Evolutionary conservation across 2,329 filamentous ascomycete species (phyloP).

Genomic region (Aspergillus aculeatus): DNA sequence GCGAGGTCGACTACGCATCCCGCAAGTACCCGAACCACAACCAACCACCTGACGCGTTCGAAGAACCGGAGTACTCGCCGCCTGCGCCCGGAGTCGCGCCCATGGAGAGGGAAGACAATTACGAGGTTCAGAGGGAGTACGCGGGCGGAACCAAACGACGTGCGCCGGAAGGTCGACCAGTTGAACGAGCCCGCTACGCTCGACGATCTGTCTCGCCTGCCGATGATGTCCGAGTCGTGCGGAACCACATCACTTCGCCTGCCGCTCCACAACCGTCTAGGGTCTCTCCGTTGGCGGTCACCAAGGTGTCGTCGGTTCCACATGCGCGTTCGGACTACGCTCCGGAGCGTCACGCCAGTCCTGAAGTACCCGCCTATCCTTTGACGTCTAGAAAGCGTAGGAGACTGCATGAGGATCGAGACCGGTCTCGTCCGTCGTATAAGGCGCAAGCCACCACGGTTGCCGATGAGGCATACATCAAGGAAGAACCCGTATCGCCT

Average conservation of each 20-base stretch:
- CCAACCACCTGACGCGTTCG: conserved; percentile 35
- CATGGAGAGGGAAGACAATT: conserved; percentile 28
- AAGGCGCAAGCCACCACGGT: conserved; percentile 33
- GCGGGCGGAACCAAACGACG: conserved; percentile 38
- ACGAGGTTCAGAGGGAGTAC: conserved; percentile 24
- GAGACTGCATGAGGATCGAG: conserved; percentile 43
- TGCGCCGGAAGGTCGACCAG: conserved; percentile 38
- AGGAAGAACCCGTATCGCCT: conserved; percentile 63
- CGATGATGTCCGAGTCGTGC: conserved; percentile 62
- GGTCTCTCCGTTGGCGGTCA: conserved; percentile 57
- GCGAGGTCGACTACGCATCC: conserved; percentile 19
- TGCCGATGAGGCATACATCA: conserved; percentile 55
- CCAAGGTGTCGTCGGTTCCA: conserved; percentile 53
- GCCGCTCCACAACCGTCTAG: conserved; percentile 74
- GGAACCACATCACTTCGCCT: conserved; percentile 70
- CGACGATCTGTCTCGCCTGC: conserved; percentile 39
- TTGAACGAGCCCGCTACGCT: conserved; percentile 42
- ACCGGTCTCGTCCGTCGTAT: conserved; percentile 33
- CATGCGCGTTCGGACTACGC: conserved; percentile 47
- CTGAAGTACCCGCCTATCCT: conserved; percentile 41
- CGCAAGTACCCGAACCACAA: conserved; percentile 23
- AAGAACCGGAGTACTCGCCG: conserved; percentile 51
- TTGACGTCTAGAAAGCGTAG: conserved; percentile 54
- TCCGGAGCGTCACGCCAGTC: conserved; percentile 42
- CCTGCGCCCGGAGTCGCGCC: conserved; percentile 42